phyloP scores from a whole-genome alignment of 768 basidiomycete species.

The Termitomyces heimii region DNA sequence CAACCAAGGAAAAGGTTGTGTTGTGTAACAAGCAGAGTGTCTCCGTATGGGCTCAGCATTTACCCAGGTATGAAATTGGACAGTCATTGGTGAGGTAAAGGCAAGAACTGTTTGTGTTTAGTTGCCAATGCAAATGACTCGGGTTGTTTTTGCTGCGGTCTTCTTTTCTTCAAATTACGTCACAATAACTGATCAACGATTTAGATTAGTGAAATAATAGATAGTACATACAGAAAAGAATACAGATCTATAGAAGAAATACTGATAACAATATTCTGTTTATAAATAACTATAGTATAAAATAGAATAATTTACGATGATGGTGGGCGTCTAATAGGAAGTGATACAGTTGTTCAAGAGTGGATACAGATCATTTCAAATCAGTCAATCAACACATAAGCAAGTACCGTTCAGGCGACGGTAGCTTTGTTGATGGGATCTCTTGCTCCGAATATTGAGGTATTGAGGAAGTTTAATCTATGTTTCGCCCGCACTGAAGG shows the following conservation, averaged over 20 bases:
- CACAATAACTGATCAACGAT: too few relatives aligned
- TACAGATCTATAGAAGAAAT: background rate
- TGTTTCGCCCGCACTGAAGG: slow-evolving; percentile 55
- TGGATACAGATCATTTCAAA: background rate
- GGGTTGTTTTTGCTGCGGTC: too few relatives aligned
- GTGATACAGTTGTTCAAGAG: background rate
- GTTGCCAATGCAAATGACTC: too few relatives aligned
- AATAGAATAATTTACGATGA: background rate
- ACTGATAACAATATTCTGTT: background rate
- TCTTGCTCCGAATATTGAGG: background rate
- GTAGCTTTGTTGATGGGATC: background rate
- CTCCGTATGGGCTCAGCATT: background rate
- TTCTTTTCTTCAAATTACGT: too few relatives aligned
- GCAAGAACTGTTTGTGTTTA: background rate
- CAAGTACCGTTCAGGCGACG: background rate
- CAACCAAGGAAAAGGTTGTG: background rate
- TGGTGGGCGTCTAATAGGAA: background rate
- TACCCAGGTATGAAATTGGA: too few relatives aligned
- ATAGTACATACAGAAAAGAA: too few relatives aligned
- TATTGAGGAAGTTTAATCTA: slow-evolving; percentile 35
- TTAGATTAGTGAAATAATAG: too few relatives aligned
- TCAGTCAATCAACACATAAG: background rate
- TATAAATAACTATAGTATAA: background rate
- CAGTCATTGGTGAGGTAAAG: too few relatives aligned
- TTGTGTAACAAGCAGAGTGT: background rate